Percentiles rank a stretch among this genome's conserved stretches.
Evolutionary conservation across 768 basidiomycete species (phyloP).

Genomic region (Russula olivacea): DNA sequence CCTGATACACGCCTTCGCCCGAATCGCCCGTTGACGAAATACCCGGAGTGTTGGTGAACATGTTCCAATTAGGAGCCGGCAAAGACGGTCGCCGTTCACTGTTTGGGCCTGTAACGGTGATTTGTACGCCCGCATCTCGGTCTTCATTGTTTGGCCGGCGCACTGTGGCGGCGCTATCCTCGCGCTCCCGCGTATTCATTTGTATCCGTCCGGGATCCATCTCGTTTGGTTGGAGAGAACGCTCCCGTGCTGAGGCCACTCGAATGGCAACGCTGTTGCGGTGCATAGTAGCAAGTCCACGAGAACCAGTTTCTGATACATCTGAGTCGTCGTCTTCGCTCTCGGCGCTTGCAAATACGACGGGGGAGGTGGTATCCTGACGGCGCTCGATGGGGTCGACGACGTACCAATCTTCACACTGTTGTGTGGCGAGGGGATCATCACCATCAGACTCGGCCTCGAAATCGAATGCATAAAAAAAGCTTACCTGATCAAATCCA

Average conservation of each 20-base stretch:
- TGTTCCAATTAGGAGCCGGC: slow-evolving; percentile 16
- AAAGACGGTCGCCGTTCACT: slow-evolving; percentile 15
- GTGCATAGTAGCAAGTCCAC: slow-evolving; percentile 12
- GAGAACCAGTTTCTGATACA: slow-evolving; percentile 15
- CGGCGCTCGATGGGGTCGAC: slow-evolving; percentile 18
- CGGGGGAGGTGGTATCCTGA: slow-evolving; percentile 17
- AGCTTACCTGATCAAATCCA: slow-evolving; percentile 12
- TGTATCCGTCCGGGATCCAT: background rate
- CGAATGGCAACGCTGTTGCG: slow-evolving; percentile 21
- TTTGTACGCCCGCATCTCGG: background rate
- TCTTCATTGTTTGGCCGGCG: slow-evolving; percentile 5
- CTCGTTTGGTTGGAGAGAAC: slow-evolving; percentile 1
- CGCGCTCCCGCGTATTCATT: slow-evolving; percentile 11
- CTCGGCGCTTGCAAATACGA: slow-evolving; percentile 12
- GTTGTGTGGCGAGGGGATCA: background rate
- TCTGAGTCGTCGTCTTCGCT: slow-evolving; percentile 19
- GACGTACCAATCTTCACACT: slow-evolving; percentile 18
- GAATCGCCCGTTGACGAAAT: background rate
- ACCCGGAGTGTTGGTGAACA: slow-evolving; percentile 9
- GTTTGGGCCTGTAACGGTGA: background rate
- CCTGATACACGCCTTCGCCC: slow-evolving; percentile 15
- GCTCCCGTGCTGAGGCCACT: slow-evolving; percentile 9
- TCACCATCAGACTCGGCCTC: slow-evolving; percentile 11
- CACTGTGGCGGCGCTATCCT: slow-evolving; percentile 14
- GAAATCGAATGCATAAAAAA: background rate